Base-by-base conservation (phyloP, 2,329 filamentous ascomycete genomes). In the Teratosphaeria gauchensis region DNA sequence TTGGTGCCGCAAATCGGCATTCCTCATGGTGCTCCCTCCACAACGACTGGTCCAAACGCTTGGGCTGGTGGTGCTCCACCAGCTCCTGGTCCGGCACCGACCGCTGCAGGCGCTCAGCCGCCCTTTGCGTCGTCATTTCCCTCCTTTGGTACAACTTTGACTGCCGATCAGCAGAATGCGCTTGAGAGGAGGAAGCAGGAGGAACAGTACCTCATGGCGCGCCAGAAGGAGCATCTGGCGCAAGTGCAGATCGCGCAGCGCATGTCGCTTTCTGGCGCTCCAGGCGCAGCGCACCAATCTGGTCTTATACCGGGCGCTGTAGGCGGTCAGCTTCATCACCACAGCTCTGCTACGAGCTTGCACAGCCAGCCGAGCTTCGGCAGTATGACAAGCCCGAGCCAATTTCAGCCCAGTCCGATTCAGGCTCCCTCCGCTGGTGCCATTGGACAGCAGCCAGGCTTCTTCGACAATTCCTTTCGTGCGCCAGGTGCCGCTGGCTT, bases 291-390 rank as follows among this genome's bases (percentile, higher is more conserved):
- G 3, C 55, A 48, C 16, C 46, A 51, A 21, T 12, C 51, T 46
- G 60, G 59, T 35, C 54, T 63, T 2, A 52, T 55, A 30, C 58
- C 61, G 19, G 55, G 55, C 32, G 11, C 24, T 31, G 57, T 48
- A n/a, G 78, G 79, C n/a, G 80, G 80, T 56, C 80, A 82, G 60
- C 81, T 97, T 8, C 91, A 97, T 68, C 94, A 97, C 70, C 92
- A 97, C 70, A 92, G 90, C 0, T 97, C 92, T 70, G 90, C 90
- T 8, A 92, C 97, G 66, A 97, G 92, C 70, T 81, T 99, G 60
- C 94, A 99, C 70, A 96, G 91, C 71, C 94, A 99, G 74, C 92
- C 92, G 24, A 97, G 92, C 75, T 96, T 94, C 71, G 90, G 92
- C 19, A 96, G 89, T 74, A 95, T 99, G 64, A 86, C 90, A 2